These are phyloP conservation scores for Suhomyces taliae DNA, from an alignment of 1,139 yeast genomes.

Conservation along the genomic window DNA sequence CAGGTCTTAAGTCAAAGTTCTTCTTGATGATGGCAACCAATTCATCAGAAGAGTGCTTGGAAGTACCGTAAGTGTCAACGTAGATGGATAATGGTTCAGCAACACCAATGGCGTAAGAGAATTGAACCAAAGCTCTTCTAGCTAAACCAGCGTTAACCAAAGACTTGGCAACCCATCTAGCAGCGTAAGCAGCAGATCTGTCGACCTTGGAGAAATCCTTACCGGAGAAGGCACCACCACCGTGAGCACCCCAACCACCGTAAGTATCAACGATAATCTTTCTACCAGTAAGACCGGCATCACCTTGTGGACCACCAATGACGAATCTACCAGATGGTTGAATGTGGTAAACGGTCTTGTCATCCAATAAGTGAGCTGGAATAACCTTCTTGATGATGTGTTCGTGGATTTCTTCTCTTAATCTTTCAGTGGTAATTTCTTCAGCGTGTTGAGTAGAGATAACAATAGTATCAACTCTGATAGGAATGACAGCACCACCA, in stretches of 20 bases:
- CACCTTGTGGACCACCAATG: constrained; percentile 99
- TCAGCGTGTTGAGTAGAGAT: constrained; percentile 98
- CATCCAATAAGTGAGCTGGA: constrained; percentile 88
- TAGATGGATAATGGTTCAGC: constrained; percentile 98
- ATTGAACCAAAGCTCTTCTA: constrained; percentile 96
- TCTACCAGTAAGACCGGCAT: constrained; percentile 99
- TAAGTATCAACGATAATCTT: constrained; percentile 99
- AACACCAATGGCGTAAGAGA: constrained; percentile 99
- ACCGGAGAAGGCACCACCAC: constrained; percentile 99
- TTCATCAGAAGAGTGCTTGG: constrained; percentile 83
- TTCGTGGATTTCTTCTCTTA: constrained; percentile 72
- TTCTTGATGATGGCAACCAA: constrained; percentile 86
- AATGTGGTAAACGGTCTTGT: constrained; percentile 93
- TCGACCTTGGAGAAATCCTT: constrained; percentile 99
- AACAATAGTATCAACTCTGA: constrained; percentile 96
- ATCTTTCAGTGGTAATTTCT: constrained; percentile 87
- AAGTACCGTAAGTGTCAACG: constrained; percentile 98
- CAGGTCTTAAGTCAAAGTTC: constrained; percentile 99
- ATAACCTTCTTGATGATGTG: constrained; percentile 90
- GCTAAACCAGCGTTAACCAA: constrained; percentile 92
- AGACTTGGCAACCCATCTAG: constrained; percentile 99
- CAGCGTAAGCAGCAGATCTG: constrained; percentile 99
- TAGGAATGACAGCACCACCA: constrained; percentile 92
- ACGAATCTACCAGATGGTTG: constrained; percentile 99
- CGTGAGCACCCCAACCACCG: constrained; percentile 99